A percentile compares a stretch with the other conserved stretches of the same genome.
Evolutionary conservation across 306 rosid species (phyloP).

Genomic region (Vigna trinervia): DNA sequence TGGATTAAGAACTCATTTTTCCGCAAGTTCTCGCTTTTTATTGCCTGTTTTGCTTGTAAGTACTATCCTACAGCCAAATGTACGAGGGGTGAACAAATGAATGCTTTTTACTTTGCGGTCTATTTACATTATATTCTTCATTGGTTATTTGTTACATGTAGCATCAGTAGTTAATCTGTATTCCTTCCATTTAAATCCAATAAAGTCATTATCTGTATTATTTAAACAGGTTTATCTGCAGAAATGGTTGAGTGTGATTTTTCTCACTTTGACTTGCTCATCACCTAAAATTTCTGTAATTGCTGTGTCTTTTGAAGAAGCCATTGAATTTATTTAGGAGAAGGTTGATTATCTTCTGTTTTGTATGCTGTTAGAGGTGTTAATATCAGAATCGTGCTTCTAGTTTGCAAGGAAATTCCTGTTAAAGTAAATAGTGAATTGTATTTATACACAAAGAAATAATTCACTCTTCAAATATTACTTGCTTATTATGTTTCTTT

Average conservation of each 20-base stretch:
- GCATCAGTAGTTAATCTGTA: neutral
- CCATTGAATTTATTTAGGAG: neutral
- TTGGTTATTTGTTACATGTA: conserved; percentile 2
- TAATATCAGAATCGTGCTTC: neutral
- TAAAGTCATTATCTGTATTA: conserved; percentile 25
- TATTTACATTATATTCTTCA: neutral
- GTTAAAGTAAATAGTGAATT: conserved; percentile 29
- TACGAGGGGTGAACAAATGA: conserved; percentile 10
- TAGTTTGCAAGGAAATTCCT: conserved; percentile 15
- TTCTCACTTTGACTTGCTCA: conserved; percentile 2
- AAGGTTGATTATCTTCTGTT: conserved; percentile 19
- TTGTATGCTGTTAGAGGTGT: conserved; percentile 32
- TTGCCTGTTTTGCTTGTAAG: conserved; percentile 97
- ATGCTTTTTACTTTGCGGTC: neutral
- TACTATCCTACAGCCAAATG: conserved; percentile 20
- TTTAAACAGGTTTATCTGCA: conserved; percentile 3
- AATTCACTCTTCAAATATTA: conserved; percentile 31
- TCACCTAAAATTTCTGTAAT: neutral
- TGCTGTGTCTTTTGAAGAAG: neutral
- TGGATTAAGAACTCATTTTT: conserved; percentile 89
- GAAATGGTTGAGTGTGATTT: conserved; percentile 8
- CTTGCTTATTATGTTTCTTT: conserved; percentile 39
- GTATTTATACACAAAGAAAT: neutral
- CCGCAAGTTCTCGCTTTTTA: conserved; percentile 93
- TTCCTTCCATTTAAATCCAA: neutral